Evolutionary conservation across 306 rosid species (phyloP), one percentile per base, ranked within the genome.

Genomic region (Elaeagnus macrophylla): DNA sequence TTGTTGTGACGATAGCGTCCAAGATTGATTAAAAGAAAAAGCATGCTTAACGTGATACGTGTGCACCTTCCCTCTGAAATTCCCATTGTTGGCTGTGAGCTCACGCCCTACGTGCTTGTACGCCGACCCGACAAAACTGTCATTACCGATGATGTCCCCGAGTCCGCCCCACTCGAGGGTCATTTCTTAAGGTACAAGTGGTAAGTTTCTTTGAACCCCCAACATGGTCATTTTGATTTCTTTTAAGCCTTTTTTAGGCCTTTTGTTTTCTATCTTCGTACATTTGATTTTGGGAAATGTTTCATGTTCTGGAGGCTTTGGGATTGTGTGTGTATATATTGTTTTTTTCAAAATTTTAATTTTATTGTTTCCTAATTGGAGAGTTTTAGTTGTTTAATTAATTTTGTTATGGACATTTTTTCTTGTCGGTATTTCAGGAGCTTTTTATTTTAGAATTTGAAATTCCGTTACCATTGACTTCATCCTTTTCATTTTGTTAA

Each of bases 41-140:
- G 83, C 74, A 91, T 91, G 99, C 88, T 93, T 83, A 82, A 71
- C 79, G 96, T 93, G 85, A 70, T 87, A 48, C 96, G 95, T 9
- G 81, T 93, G 83, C 96, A 93, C 65, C 86, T 93, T 19, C 99
- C 99, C 32, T 82, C 99, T 20, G 99, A 93, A 41, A 93, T 84
- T 65, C 99, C 99, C 77, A 87, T 93, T 79, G 96, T 87, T 18
- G 99, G 99, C 18, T 82, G 95, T 67, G 99, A 93, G 72, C 96
- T 93, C 72, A 80, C 94, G 58, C 99, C 99, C 9, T 87, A 87
- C 72, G 95, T 93, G 12, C 94, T 84, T 53, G 67, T 87, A 37
- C 96, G 93, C 56, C 95, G 89, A 19, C 75, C 80, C 1, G 95
- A 87, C 42, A 72, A 69, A 62, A 40, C 49, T 15, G 58, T 69